Evolutionary conservation across 495 filamentous ascomycete species (phyloP), one percentile per base, ranked within the genome.

Genomic region (Ascodesmis nigricans): DNA sequence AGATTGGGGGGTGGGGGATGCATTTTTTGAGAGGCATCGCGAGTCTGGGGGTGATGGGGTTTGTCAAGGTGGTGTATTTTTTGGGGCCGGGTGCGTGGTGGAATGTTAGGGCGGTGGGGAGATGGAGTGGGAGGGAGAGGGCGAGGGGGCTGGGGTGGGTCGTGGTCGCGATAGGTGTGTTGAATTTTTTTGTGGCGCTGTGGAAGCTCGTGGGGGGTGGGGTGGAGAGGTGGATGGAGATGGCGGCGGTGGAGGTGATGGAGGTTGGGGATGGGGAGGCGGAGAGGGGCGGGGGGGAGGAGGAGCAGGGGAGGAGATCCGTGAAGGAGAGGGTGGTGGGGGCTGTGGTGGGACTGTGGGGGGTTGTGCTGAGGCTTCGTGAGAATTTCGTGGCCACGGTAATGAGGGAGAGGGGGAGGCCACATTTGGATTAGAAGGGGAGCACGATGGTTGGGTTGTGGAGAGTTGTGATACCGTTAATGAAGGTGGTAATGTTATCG

Each of bases 1-100:
- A 53, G 52, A 14, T 52, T 55, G 9, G 35, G 5, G 35, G 35
- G 15, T 47, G 44, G 44, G 18, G 36, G 3, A 69, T 73, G 35
- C 87, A 97, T 48, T 82, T 93, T 45, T 7, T 83, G 24, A 92
- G 91, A 52, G 87, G 87, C 0, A 54, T 93, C 20, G 68, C 81
- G 3, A 75, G 75, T 1, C 60, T 97, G 33, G 87, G 87, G 3
- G 48, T 97, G 3, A 53, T 92, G 26, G 81, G 87, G 0, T 79
- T 91, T 37, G 51, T 81, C 25, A 91, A 91, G 55, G 71, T 75
- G 20, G 56, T 91, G 14, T 63, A 82, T 32, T 65, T 69, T 13
- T 55, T 78, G 37, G 73, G 69, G 5, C 78, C 82, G 0, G 80
- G 68, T 59, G 63, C 74, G 28, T 81, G 71, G 71, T 73, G 64